phyloP scores from a whole-genome alignment of 2,329 filamentous ascomycete genomes.

The Diaporthe eres region DNA sequence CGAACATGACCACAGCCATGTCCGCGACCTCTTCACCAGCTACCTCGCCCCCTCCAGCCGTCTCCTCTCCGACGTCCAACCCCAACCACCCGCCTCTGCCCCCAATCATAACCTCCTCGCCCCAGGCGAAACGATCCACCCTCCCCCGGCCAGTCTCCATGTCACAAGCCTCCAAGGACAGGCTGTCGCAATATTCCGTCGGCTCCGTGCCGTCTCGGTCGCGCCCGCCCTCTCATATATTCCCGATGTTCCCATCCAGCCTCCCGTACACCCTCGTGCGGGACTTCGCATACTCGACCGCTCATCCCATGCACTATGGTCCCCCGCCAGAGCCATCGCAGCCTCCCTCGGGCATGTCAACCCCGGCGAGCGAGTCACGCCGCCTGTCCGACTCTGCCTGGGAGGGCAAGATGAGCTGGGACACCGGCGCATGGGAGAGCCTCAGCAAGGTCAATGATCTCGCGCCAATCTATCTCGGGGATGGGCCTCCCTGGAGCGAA shows the following conservation, averaged over 20 bases:
- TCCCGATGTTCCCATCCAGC: slow-evolving; percentile 87
- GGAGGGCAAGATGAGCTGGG: slow-evolving; percentile 77
- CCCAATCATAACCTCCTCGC: slow-evolving; percentile 68
- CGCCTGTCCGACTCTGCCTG: slow-evolving; percentile 89
- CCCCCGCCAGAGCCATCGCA: slow-evolving; percentile 81
- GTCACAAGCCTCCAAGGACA: slow-evolving; percentile 84
- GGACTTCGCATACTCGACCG: slow-evolving; percentile 91
- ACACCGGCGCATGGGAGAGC: slow-evolving; percentile 64
- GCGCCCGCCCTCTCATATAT: slow-evolving; percentile 84
- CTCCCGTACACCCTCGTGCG: slow-evolving; percentile 91
- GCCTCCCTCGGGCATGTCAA: slow-evolving; percentile 84
- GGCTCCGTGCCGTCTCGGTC: slow-evolving; percentile 79
- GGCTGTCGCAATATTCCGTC: slow-evolving; percentile 87
- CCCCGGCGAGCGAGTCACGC: slow-evolving; percentile 84
- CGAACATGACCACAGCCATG: slow-evolving; percentile 68
- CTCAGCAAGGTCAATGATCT: slow-evolving; percentile 78
- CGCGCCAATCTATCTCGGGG: slow-evolving; percentile 85
- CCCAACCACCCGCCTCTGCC: slow-evolving; percentile 68
- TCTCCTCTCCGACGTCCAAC: slow-evolving; percentile 60
- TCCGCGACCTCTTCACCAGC: slow-evolving; percentile 69
- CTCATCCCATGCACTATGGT: slow-evolving; percentile 93
- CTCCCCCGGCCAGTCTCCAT: slow-evolving; percentile 70
- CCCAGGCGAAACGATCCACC: slow-evolving; percentile 70
- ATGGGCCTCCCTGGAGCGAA: slow-evolving; percentile 94
- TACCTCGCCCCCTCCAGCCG: slow-evolving; percentile 64